Percentiles rank a stretch among this genome's conserved stretches.
Conservation (phyloP, 78 protist species). For the Protostelium mycophagum region DNA sequence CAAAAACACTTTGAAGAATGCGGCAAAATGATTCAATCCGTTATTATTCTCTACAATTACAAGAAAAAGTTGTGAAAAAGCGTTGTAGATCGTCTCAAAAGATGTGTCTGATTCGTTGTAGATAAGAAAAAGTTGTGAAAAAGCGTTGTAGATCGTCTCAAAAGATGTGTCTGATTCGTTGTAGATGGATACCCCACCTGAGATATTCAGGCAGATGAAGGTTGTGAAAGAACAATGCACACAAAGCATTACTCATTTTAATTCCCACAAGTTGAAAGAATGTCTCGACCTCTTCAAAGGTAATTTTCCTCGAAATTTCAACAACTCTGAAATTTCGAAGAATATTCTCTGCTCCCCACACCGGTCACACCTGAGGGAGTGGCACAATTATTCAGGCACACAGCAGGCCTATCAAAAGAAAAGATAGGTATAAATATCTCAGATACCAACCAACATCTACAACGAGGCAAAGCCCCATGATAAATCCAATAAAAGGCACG, state of each 20-base stretch:
- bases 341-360: neutral
- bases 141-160: neutral
- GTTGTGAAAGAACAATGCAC: neutral
- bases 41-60: too few relatives aligned
- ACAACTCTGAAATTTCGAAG: neutral
- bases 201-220: neutral
- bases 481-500: too few relatives aligned
- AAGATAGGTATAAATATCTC: neutral
- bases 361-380: neutral
- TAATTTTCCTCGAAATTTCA: neutral
- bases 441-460: too few relatives aligned
- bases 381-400: neutral
- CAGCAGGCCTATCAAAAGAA: neutral
- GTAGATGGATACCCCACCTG: neutral
- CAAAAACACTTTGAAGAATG: too few relatives aligned
- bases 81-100: neutral
- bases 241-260: neutral
- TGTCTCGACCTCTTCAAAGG: neutral
- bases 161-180: neutral
- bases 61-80: too few relatives aligned
- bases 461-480: too few relatives aligned
- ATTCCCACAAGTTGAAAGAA: neutral
- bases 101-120: neutral
- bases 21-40: too few relatives aligned
- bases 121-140: too few relatives aligned